These are phyloP conservation scores for Trichoderma gracile DNA, from an alignment of 2,329 filamentous ascomycete species.

Conservation along the genomic window DNA sequence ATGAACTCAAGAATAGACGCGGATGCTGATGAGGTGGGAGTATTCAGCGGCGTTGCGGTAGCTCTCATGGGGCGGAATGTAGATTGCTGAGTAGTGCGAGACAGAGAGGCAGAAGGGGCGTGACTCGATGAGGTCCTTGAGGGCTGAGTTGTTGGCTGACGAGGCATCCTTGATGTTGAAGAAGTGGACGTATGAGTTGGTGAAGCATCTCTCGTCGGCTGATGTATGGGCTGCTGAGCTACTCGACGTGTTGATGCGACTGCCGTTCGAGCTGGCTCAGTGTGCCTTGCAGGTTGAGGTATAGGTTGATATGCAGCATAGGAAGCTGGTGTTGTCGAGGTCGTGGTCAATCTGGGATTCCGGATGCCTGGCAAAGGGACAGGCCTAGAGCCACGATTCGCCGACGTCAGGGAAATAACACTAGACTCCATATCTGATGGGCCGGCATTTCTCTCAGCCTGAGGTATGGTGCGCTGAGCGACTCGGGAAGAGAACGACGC, in stretches of 20 bases:
- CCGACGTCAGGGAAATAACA: neutral
- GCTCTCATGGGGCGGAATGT: neutral
- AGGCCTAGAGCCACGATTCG: neutral
- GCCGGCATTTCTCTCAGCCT: neutral
- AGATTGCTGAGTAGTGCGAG: neutral
- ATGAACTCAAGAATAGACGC: constrained; percentile 78
- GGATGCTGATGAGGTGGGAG: constrained; percentile 41
- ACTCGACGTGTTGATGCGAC: neutral
- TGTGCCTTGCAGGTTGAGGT: neutral
- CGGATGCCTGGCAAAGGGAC: neutral
- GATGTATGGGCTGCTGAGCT: neutral
- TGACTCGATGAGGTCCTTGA: neutral
- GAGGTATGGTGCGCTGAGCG: neutral
- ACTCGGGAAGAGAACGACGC: too few species aligned
- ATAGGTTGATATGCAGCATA: neutral
- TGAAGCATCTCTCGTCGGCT: neutral
- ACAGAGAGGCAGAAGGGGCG: neutral
- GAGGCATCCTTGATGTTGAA: neutral
- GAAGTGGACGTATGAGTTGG: neutral
- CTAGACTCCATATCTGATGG: neutral
- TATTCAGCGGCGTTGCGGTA: neutral
- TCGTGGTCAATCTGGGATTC: too few species aligned
- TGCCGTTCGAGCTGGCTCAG: neutral
- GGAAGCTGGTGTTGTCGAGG: too few species aligned
- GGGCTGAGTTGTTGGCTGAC: neutral